Percentiles rank a stretch among this genome's conserved stretches.
phyloP scores from a whole-genome alignment of 129 eudicot species.

The Tanacetum coccineum region DNA sequence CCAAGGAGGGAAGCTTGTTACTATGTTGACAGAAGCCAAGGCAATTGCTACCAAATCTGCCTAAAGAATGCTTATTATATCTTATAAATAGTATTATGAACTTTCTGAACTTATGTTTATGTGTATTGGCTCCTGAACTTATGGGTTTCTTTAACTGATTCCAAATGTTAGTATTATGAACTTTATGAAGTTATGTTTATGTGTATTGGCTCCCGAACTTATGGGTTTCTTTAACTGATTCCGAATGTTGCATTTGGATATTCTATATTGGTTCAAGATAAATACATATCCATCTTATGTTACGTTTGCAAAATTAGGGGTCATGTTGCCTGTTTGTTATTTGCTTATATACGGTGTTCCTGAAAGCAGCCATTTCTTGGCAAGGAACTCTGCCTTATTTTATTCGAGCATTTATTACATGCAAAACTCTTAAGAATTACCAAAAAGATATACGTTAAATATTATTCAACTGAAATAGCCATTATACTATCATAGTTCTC shows the following conservation, averaged over 20 bases:
- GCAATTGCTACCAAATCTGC: conserved; percentile 44
- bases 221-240: conserved; percentile 2
- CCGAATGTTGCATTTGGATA: conserved; percentile 16
- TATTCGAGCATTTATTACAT: neutral
- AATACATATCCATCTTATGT: conserved; percentile 14
- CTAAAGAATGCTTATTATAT: conserved; percentile 19
- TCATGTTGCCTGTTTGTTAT: conserved; percentile 1
- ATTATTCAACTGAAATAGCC: no score
- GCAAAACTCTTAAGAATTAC: neutral
- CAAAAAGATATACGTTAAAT: neutral
- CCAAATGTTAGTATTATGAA: conserved; percentile 18
- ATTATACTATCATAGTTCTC: no score
- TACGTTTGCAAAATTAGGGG: neutral
- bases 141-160: conserved; percentile 11
- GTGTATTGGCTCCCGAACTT: conserved; percentile 19
- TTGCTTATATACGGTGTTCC: neutral
- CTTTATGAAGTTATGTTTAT: conserved; percentile 15
- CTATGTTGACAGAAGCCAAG: conserved; percentile 65
- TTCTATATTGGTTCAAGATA: conserved; percentile 14
- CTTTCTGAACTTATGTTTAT: conserved; percentile 16
- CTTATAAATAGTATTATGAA: conserved; percentile 17
- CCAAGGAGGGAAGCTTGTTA: conserved; percentile 60
- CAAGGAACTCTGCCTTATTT: neutral
- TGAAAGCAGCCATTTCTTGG: conserved; percentile 6
- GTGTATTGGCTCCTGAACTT: conserved; percentile 19